These are phyloP conservation scores for Penicillium psychrosexuale DNA, from an alignment of 2,329 filamentous ascomycete species.

Conservation along the genomic window DNA sequence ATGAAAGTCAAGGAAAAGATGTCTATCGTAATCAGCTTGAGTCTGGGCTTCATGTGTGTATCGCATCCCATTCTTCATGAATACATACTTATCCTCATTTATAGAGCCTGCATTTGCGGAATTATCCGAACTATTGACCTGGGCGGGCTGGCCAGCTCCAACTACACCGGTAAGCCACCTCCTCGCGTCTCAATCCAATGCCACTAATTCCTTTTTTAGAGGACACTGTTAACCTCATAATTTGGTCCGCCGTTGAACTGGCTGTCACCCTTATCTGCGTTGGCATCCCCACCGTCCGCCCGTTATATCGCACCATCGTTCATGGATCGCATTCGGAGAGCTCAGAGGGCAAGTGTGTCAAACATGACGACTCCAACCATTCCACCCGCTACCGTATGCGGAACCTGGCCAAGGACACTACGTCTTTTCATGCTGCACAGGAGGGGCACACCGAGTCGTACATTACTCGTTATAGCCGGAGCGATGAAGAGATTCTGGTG, in stretches of 20 bases:
- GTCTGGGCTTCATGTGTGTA: conserved; percentile 34
- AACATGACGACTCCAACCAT: too few species aligned
- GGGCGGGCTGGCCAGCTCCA: conserved; percentile 13
- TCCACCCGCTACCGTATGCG: too few species aligned
- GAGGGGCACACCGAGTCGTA: too few species aligned
- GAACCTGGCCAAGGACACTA: too few species aligned
- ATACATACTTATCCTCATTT: not conserved
- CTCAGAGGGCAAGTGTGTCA: conserved; percentile 3
- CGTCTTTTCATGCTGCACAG: too few species aligned
- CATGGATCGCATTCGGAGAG: conserved; percentile 11
- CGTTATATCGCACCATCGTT: conserved; percentile 20
- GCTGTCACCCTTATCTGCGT: conserved; percentile 27
- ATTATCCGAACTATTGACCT: conserved; percentile 18
- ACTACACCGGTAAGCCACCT: conserved; percentile 15
- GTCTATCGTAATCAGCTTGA: conserved; percentile 37
- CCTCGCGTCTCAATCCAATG: not conserved
- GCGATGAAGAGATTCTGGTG: conserved; percentile 10
- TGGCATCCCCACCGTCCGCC: conserved; percentile 28
- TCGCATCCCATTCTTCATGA: not conserved
- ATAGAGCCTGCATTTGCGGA: conserved; percentile 16
- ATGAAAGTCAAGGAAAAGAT: conserved; percentile 41
- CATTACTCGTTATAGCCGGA: conserved; percentile 3
- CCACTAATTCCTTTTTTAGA: conserved; percentile 5
- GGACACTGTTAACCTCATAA: conserved; percentile 23
- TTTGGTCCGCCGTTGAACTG: conserved; percentile 26